phyloP scores from a whole-genome alignment of 225 moss, liverwort and hornwort genomes.

The Antitrichia curtipendula region DNA sequence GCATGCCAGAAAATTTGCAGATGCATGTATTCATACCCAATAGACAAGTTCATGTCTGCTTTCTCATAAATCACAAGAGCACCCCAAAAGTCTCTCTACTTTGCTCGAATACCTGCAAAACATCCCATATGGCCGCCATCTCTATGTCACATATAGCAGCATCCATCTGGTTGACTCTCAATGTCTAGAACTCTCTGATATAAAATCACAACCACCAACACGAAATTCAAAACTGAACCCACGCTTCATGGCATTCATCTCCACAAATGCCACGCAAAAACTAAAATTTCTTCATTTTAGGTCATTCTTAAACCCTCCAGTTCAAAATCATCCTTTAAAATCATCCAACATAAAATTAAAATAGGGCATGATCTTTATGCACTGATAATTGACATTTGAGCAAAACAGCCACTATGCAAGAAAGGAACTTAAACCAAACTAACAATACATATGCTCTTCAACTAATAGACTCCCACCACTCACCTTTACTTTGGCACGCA shows the following conservation, averaged over 20 bases:
- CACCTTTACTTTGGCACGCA: background rate
- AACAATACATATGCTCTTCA: background rate
- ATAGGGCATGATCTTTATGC: background rate
- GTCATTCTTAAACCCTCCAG: background rate
- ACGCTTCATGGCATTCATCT: background rate
- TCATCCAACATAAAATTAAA: background rate
- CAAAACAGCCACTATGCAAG: background rate
- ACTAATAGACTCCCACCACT: background rate
- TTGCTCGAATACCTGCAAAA: slow-evolving; percentile 51
- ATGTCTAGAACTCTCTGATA: background rate
- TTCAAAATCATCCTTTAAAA: background rate
- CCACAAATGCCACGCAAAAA: background rate
- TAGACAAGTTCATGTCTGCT: slow-evolving; percentile 57
- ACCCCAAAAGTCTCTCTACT: slow-evolving; percentile 44
- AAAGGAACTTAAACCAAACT: background rate
- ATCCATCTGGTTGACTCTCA: background rate
- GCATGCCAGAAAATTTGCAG: slow-evolving; percentile 79
- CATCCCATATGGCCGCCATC: background rate
- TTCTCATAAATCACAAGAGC: slow-evolving; percentile 54
- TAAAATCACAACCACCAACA: background rate
- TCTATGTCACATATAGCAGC: background rate
- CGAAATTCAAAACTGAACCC: background rate
- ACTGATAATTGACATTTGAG: background rate
- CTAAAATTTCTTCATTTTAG: background rate
- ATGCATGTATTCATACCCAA: slow-evolving; percentile 73